phyloP scores from a whole-genome alignment of 169 alveolate species.

The Plasmodium falciparum region DNA sequence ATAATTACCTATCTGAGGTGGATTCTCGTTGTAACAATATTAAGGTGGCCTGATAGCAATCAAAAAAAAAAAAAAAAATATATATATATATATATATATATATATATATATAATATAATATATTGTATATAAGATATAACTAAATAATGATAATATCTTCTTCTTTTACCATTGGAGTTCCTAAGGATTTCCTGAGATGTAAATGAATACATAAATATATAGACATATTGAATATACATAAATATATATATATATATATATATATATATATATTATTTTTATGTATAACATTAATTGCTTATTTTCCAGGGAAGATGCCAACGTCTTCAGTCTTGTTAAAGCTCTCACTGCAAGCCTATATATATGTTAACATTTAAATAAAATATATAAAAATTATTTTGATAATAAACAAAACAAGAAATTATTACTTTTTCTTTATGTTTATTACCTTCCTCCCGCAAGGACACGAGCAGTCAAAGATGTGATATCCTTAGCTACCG shows the following conservation, averaged over 20 bases:
- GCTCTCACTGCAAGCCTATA: constrained; percentile 63
- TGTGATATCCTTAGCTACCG: constrained; percentile 71
- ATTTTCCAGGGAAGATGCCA: constrained; percentile 70
- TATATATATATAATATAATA: not conserved
- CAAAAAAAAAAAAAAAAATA: not conserved
- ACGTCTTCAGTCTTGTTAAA: constrained; percentile 49
- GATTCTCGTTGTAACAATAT: constrained; percentile 69
- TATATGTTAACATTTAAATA: not conserved
- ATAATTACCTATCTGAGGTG: constrained; percentile 59
- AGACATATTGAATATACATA: constrained; percentile 1
- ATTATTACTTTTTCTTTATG: not conserved
- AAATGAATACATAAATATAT: constrained; percentile 8
- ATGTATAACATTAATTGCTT: constrained; percentile 66
- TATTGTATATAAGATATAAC: not conserved
- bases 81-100: too few relatives aligned
- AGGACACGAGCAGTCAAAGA: constrained; percentile 61
- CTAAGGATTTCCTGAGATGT: constrained; percentile 48
- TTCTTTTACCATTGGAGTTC: constrained; percentile 67
- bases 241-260: not conserved
- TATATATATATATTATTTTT: not conserved
- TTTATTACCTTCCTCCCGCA: constrained; percentile 72
- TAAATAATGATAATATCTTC: not conserved
- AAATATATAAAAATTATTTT: not conserved
- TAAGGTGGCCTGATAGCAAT: constrained; percentile 43
- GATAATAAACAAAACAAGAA: not conserved